Evolutionary conservation across 2,329 filamentous ascomycete species (phyloP).

Genomic region (Huntiella omanensis): DNA sequence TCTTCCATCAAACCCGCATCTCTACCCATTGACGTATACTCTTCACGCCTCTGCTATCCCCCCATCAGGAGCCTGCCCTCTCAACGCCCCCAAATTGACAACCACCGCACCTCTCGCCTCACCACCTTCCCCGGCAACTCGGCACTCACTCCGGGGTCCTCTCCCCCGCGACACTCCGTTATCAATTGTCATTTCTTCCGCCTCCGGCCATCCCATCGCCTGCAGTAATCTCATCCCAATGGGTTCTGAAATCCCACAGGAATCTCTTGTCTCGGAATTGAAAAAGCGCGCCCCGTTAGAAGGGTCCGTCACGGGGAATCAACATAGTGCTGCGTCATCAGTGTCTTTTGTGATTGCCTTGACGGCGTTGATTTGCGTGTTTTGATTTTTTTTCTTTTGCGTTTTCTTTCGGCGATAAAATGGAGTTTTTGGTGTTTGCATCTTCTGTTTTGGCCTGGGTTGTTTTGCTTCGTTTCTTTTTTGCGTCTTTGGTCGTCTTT

Average conservation of each 20-base stretch:
- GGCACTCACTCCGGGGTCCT: neutral
- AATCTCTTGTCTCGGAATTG: neutral
- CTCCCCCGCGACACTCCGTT: too few species aligned
- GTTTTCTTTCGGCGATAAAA: neutral
- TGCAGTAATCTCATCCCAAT: neutral
- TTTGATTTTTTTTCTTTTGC: constrained; percentile 1
- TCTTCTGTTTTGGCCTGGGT: neutral
- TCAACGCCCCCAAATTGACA: neutral
- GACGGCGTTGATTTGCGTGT: constrained; percentile 10
- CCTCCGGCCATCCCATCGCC: neutral
- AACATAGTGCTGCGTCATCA: constrained; percentile 7
- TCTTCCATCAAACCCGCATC: neutral
- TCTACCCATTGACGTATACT: neutral
- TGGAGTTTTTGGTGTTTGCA: neutral
- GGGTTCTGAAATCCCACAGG: too few species aligned
- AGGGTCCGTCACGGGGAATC: too few species aligned
- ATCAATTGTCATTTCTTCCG: neutral
- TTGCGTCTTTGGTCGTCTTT: neutral
- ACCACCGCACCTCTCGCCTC: neutral
- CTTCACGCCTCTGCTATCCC: neutral
- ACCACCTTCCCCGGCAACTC: neutral
- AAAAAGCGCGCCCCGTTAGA: neutral
- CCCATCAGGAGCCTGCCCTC: neutral
- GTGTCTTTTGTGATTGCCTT: constrained; percentile 10
- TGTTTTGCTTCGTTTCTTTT: constrained; percentile 1